phyloP scores from a whole-genome alignment of 2,329 filamentous ascomycete species.

The Aspergillus tamarii region DNA sequence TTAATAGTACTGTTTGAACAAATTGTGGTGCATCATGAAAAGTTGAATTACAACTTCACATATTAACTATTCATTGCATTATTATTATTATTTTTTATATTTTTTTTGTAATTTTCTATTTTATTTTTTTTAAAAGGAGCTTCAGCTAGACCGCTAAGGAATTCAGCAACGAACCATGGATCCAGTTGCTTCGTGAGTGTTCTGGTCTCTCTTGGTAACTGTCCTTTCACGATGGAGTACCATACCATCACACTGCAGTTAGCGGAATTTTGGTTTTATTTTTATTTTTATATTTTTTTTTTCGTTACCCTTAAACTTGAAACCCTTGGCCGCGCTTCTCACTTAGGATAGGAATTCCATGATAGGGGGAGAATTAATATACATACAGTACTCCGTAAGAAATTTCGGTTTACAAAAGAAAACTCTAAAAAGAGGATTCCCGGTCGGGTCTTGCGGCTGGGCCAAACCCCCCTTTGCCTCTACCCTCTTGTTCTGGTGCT shows the following conservation, averaged over 20 bases:
- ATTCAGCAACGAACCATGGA: background rate
- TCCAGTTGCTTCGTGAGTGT: background rate
- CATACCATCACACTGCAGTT: background rate
- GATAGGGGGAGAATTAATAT: conserved; percentile 1
- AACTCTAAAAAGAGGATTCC: conserved; percentile 3
- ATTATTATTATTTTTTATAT: background rate
- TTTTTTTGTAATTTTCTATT: no score
- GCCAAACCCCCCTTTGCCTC: background rate
- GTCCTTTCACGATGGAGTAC: background rate
- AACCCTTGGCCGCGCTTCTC: background rate
- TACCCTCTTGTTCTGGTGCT: background rate
- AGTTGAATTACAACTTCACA: background rate
- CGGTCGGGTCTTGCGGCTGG: conserved; percentile 6
- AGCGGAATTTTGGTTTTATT: conserved; percentile 1
- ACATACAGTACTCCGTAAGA: background rate
- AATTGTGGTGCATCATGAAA: background rate
- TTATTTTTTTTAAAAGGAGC: background rate
- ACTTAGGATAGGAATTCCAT: background rate
- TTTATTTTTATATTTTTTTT: background rate
- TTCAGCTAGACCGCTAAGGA: background rate
- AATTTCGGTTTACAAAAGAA: background rate
- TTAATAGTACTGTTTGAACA: background rate
- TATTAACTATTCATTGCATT: background rate
- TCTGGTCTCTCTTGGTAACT: conserved; percentile 2
- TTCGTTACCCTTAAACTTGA: background rate